Base-by-base conservation (phyloP, 345 rosid species). In the Gossypium raimondii region DNA sequence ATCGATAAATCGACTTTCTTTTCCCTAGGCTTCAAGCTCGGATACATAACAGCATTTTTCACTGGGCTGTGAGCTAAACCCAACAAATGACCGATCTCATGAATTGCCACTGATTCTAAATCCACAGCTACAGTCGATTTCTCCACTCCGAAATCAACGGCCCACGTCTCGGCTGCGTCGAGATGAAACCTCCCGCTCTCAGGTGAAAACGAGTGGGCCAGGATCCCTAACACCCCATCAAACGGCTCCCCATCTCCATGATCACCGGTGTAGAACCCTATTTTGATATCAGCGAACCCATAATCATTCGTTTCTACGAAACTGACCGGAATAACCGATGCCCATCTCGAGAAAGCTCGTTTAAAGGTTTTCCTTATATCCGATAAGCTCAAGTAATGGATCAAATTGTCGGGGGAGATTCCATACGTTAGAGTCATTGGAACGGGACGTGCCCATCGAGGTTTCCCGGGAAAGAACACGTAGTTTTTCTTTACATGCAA, bases 241-340 rank as follows among this genome's bases (percentile, higher is more conserved):
- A 92, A 94, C 25, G 97, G 84, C 76, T 94, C 90, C 12, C 97
- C 97, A 24, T 92, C 97, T 7, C 97, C 97, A 80, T 92, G 97
- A 62, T 94, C 97, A 0, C 97, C 97, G 27, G 76, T 53, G 78
- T 88, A 92, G 73, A 90, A 94, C 65, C 93, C 97, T 67, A 92
- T 89, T 59, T 81, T 90, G 55, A 92, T 92, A 74, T 94, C 94
- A 2, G 97, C 89, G 25, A 72, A 82, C 25, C 75, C 84, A 72
- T 89, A 90, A 41, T 88, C 94, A 4, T 76, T 83, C 0, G 86
- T 76, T 72, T 90, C 93, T 53, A 59, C 22, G 73, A 94, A 94
- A 7, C 72, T 86, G 14, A 92, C 84, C 0, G 98, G 97, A 70
- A 89, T 91, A 29, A 89, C 98, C 2, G 86, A 82, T 17, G 85